These are phyloP conservation scores for Amanita jacksonii DNA, from an alignment of 768 basidiomycete genomes.

Conservation along the genomic window DNA sequence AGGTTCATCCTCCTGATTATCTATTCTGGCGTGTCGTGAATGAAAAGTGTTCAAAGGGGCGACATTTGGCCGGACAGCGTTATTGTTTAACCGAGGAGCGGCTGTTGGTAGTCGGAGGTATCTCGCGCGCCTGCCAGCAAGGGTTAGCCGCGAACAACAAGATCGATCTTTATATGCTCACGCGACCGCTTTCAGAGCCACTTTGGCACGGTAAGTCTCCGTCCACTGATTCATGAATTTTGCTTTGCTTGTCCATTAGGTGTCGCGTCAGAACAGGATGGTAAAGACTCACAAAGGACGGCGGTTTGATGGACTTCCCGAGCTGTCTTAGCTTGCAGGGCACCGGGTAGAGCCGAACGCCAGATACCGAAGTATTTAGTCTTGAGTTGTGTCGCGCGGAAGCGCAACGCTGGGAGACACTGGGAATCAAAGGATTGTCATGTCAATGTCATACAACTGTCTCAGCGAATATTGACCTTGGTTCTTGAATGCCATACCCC, in stretches of 20 bases:
- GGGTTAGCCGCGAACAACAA: constrained; percentile 4
- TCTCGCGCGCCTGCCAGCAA: constrained; percentile 57
- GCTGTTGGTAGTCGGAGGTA: constrained; percentile 66
- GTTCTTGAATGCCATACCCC: constrained; percentile 69
- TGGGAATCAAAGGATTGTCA: constrained; percentile 17
- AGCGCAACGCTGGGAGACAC: constrained; percentile 74
- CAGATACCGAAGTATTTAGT: constrained; percentile 54
- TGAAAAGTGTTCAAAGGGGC: neutral
- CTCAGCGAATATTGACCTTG: constrained; percentile 31
- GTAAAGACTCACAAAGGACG: constrained; percentile 44
- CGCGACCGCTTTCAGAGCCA: constrained; percentile 76
- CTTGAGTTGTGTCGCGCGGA: constrained; percentile 55
- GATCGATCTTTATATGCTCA: constrained; percentile 32
- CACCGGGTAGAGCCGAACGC: constrained; percentile 63
- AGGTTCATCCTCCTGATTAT: neutral
- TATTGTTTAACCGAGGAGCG: constrained; percentile 24
- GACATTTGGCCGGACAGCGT: neutral
- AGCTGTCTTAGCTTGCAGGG: constrained; percentile 54
- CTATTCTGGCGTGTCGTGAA: neutral
- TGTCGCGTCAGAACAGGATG: neutral
- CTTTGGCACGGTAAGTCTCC: constrained; percentile 57
- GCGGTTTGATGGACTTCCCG: constrained; percentile 46
- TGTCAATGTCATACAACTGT: neutral
- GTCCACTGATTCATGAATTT: constrained; percentile 55
- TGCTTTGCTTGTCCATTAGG: constrained; percentile 22